Conservation (phyloP, 345 rosid genomes). For the Pistacia atlantica region DNA sequence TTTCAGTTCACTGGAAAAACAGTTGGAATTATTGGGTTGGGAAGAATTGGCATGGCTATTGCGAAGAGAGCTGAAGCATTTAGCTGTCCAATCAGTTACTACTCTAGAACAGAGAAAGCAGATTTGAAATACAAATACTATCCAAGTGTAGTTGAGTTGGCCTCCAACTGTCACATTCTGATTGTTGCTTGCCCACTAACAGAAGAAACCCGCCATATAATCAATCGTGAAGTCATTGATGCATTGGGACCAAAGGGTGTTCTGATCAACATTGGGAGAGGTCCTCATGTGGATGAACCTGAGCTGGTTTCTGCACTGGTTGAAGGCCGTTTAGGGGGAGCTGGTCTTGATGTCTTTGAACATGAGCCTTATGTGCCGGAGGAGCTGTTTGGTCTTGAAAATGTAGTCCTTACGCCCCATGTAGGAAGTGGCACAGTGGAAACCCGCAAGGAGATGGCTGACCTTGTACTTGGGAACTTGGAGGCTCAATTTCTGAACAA, state of each 20-base stretch:
- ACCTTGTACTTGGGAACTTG: slow-evolving; percentile 51
- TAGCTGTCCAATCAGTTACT: slow-evolving; percentile 66
- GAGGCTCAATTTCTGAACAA: slow-evolving; percentile 53
- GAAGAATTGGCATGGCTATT: slow-evolving; percentile 71
- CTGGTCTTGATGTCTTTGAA: slow-evolving; percentile 65
- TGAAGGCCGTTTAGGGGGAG: slow-evolving; percentile 66
- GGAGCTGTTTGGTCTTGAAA: slow-evolving; percentile 57
- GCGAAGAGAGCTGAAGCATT: slow-evolving; percentile 80
- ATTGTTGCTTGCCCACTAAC: slow-evolving; percentile 66
- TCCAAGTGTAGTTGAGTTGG: slow-evolving; percentile 56
- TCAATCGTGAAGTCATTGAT: slow-evolving; percentile 60
- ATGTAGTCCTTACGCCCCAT: slow-evolving; percentile 56
- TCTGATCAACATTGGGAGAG: slow-evolving; percentile 66
- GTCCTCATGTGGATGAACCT: slow-evolving; percentile 62
- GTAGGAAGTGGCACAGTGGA: slow-evolving; percentile 64
- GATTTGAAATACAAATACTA: slow-evolving; percentile 50
- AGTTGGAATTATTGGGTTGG: slow-evolving; percentile 72
- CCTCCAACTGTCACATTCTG: slow-evolving; percentile 57
- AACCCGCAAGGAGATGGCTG: slow-evolving; percentile 54
- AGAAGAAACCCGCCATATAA: slow-evolving; percentile 53
- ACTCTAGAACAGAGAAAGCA: slow-evolving; percentile 54
- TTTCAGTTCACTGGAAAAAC: slow-evolving; percentile 67
- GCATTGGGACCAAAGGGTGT: slow-evolving; percentile 71
- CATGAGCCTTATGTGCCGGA: slow-evolving; percentile 64
- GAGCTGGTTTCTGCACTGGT: slow-evolving; percentile 64